Evolutionary conservation across 306 rosid genomes (phyloP).

Genomic region (Prunus armeniaca): DNA sequence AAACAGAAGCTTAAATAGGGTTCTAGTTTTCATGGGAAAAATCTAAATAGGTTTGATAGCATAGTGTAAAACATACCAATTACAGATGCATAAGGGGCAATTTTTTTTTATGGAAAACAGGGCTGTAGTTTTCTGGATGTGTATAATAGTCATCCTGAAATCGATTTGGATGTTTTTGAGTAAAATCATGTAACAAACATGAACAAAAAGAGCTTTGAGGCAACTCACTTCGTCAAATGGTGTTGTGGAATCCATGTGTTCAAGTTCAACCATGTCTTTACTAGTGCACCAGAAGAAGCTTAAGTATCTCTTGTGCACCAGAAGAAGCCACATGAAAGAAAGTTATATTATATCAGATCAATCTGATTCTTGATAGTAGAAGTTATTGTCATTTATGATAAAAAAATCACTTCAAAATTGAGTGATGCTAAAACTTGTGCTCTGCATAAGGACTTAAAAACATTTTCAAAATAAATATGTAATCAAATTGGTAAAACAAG

Average conservation of each 20-base stretch:
- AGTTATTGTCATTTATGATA: no score
- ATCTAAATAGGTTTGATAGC: not conserved
- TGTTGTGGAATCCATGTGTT: slow-evolving; percentile 51
- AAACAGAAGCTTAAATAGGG: no score
- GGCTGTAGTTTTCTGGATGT: slow-evolving; percentile 84
- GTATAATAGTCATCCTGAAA: slow-evolving; percentile 86
- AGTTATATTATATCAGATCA: not conserved
- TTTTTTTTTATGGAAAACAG: slow-evolving; percentile 66
- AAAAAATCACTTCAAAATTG: no score
- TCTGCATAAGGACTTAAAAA: no score
- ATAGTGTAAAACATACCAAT: slow-evolving; percentile 55
- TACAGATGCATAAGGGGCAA: slow-evolving; percentile 80
- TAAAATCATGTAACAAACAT: not conserved
- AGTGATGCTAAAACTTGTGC: no score
- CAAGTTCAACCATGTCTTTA: slow-evolving; percentile 75
- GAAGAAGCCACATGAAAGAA: slow-evolving; percentile 60
- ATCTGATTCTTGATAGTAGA: not conserved
- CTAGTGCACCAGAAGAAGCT: slow-evolving; percentile 64
- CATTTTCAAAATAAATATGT: not conserved
- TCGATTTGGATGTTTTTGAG: not conserved
- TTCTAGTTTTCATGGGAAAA: no score
- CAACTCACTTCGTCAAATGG: slow-evolving; percentile 69
- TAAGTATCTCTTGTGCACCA: slow-evolving; percentile 88
- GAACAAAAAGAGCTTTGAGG: not conserved
- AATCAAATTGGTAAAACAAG: not conserved